Evolutionary conservation across 176 grass and related monocot species (phyloP).

Genomic region (Zoysia pacifica): DNA sequence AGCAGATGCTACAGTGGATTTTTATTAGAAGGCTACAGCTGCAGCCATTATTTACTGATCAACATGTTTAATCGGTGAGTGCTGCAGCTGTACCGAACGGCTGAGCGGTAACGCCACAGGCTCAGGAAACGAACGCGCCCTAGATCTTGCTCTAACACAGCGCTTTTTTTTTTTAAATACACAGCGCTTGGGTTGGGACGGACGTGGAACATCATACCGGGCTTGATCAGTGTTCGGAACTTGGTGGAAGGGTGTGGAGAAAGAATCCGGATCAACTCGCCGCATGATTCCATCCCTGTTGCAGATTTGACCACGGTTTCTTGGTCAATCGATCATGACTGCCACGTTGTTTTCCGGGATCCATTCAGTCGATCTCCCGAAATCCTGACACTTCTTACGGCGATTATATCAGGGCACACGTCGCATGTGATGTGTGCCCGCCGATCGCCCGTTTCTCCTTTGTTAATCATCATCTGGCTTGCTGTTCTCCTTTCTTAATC

Average conservation of each 20-base stretch:
- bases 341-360: constrained; percentile 20
- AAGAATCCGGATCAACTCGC: background rate
- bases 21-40: too few species aligned
- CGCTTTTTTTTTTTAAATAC: too few species aligned
- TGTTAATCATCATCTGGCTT: background rate
- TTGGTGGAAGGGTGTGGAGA: background rate
- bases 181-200: background rate
- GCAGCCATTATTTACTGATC: too few species aligned
- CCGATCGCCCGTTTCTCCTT: background rate
- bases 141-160: too few species aligned
- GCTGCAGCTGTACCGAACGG: too few species aligned
- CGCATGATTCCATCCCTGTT: background rate
- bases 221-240: background rate
- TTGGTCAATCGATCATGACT: background rate
- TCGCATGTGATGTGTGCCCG: constrained; percentile 33
- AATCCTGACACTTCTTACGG: constrained; percentile 12
- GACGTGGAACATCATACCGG: background rate
- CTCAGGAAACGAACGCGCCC: too few species aligned
- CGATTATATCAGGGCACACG: constrained; percentile 13
- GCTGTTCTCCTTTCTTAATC: too few species aligned
- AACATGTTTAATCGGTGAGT: too few species aligned
- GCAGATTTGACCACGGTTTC: background rate
- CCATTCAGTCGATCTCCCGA: background rate
- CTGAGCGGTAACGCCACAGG: too few species aligned
- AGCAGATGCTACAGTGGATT: too few species aligned